phyloP scores from a whole-genome alignment of 139 green algal species.

The Tetratostichococcus sp. region DNA sequence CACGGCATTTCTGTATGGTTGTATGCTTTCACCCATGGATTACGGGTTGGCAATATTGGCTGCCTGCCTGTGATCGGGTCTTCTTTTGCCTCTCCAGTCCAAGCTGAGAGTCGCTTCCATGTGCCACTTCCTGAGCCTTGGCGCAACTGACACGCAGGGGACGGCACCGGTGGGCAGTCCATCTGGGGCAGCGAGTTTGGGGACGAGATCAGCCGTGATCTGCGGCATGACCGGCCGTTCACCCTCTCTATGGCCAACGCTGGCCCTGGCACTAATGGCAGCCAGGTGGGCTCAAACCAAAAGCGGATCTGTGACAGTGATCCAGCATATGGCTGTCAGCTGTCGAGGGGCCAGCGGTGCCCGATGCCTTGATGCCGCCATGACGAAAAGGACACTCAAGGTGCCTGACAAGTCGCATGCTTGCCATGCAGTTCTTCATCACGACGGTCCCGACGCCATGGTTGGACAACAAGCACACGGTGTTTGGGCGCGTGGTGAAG shows the following conservation, averaged over 20 bases:
- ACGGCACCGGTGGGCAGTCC: constrained; percentile 93
- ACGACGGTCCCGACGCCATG: constrained; percentile 86
- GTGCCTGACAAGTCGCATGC: background rate
- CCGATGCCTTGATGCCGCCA: too few species aligned
- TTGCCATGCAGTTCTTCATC: constrained; percentile 81
- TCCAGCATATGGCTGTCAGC: too few species aligned
- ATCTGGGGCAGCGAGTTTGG: constrained; percentile 98
- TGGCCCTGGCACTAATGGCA: constrained; percentile 65
- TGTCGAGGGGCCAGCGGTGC: too few species aligned
- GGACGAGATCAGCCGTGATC: constrained; percentile 88
- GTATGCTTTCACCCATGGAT: too few species aligned
- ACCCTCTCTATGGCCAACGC: constrained; percentile 90
- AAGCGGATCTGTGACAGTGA: background rate
- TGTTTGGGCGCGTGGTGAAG: constrained; percentile 73
- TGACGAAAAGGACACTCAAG: too few species aligned
- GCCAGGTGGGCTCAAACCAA: background rate
- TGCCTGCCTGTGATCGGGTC: too few species aligned
- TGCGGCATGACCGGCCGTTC: constrained; percentile 86
- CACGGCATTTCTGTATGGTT: too few species aligned
- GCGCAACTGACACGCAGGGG: constrained; percentile 63
- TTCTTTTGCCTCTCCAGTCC: too few species aligned
- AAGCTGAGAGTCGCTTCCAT: too few species aligned
- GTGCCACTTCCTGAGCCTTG: too few species aligned
- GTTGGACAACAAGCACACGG: constrained; percentile 69
- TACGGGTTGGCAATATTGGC: too few species aligned